Evolutionary conservation across 495 filamentous ascomycete species (phyloP).

Genomic region (Neurospora tetraspora): DNA sequence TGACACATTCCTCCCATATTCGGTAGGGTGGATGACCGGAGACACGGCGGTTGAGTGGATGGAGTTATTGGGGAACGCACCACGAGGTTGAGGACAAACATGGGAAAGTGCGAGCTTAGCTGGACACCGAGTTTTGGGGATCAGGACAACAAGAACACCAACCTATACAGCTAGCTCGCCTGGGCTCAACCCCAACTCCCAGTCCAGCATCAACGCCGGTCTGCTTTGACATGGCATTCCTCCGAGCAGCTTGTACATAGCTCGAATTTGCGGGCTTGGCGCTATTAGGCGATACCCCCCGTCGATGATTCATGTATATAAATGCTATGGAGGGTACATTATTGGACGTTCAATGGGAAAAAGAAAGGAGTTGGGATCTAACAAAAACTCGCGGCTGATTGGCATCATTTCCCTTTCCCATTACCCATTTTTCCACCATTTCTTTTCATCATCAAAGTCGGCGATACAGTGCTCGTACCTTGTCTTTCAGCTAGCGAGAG

Average conservation of each 20-base stretch:
- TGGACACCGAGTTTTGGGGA: background rate
- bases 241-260: background rate
- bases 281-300: background rate
- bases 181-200: background rate
- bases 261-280: background rate
- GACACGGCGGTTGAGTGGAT: background rate
- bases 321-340: background rate
- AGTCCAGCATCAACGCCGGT: background rate
- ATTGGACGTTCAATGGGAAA: background rate
- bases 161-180: background rate
- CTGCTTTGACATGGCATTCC: background rate
- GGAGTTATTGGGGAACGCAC: background rate
- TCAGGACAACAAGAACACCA: background rate
- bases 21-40: background rate
- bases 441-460: background rate
- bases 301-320: background rate
- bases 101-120: background rate
- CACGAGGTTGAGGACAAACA: background rate
- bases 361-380: background rate
- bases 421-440: background rate
- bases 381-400: background rate
- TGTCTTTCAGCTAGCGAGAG: background rate
- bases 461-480: background rate
- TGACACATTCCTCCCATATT: background rate
- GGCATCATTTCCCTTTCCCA: background rate